These are phyloP conservation scores for Hysterangium stoloniferum DNA, from an alignment of 768 basidiomycete species.

Conservation along the genomic window DNA sequence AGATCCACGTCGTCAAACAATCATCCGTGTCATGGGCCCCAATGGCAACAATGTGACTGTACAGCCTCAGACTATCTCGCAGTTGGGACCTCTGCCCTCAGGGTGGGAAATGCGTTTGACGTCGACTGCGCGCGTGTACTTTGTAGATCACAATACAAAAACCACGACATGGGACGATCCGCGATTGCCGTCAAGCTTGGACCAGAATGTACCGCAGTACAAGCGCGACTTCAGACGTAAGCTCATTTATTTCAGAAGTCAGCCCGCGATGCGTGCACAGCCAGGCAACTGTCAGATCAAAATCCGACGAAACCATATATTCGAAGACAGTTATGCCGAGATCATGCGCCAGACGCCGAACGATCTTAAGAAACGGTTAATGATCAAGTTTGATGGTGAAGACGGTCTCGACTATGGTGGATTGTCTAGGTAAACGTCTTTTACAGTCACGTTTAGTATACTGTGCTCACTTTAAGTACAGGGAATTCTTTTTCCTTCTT, in stretches of 20 bases:
- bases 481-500: slow-evolving; percentile 99
- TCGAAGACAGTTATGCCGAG: slow-evolving; percentile 98
- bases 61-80: slow-evolving; percentile 93
- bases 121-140: slow-evolving; percentile 95
- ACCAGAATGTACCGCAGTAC: slow-evolving; percentile 97
- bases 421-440: slow-evolving; percentile 67
- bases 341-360: slow-evolving; percentile 99
- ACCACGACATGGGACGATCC: slow-evolving; percentile 99
- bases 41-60: slow-evolving; percentile 80
- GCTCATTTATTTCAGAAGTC: slow-evolving; percentile 98
- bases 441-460: not conserved
- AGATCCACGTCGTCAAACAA: slow-evolving; percentile 92
- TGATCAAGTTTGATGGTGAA: slow-evolving; percentile 99
- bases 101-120: slow-evolving; percentile 99
- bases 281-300: slow-evolving; percentile 99
- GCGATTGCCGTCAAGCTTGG: slow-evolving; percentile 87
- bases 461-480: slow-evolving; percentile 25
- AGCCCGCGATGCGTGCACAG: slow-evolving; percentile 95
- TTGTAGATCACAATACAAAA: slow-evolving; percentile 99
- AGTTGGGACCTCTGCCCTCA: slow-evolving; percentile 92
- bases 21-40: slow-evolving; percentile 95
- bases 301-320: slow-evolving; percentile 95
- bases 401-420: slow-evolving; percentile 99
- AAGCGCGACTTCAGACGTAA: slow-evolving; percentile 99
- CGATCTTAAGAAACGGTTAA: slow-evolving; percentile 95